Evolutionary conservation across 768 basidiomycete genomes (phyloP).

Genomic region (Vishniacozyma victoriae): DNA sequence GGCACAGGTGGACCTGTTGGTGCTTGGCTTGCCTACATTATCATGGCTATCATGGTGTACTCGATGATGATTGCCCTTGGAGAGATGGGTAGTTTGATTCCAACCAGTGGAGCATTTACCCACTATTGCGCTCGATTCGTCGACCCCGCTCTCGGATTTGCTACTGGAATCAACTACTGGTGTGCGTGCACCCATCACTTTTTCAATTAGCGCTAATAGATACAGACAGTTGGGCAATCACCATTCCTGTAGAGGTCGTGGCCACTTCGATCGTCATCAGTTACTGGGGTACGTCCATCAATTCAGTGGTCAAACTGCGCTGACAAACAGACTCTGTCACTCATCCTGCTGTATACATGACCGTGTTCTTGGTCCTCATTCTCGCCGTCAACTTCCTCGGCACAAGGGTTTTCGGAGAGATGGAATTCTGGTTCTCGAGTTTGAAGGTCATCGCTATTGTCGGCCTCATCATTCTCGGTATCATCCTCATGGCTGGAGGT

Average conservation of each 20-base stretch:
- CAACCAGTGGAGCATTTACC: conserved; percentile 45
- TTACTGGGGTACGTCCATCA: conserved; percentile 45
- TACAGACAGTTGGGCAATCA: conserved; percentile 46
- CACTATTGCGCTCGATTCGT: conserved; percentile 51
- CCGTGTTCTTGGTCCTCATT: conserved; percentile 44
- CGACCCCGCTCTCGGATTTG: conserved; percentile 48
- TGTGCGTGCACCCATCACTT: conserved; percentile 10
- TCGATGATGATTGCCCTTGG: conserved; percentile 44
- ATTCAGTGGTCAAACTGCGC: not conserved
- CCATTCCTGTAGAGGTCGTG: conserved; percentile 39
- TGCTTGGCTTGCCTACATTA: conserved; percentile 38
- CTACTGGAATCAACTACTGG: conserved; percentile 15
- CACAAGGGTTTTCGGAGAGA: conserved; percentile 51
- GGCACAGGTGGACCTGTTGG: conserved; percentile 42
- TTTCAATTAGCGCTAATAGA: conserved; percentile 29
- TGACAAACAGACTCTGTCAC: too few species aligned
- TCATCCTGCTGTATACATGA: conserved; percentile 47
- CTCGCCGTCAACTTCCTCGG: conserved; percentile 49
- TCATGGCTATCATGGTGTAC: conserved; percentile 45
- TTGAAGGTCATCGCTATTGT: conserved; percentile 53
- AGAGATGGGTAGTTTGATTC: conserved; percentile 34
- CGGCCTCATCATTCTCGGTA: conserved; percentile 45
- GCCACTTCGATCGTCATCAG: conserved; percentile 40
- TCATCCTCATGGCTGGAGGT: conserved; percentile 44
- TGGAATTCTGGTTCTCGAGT: conserved; percentile 56